Evolutionary conservation across 805 yeast species (phyloP), one percentile per base, ranked within the genome.

Genomic region (Wickerhamomyces strasburgensis): DNA sequence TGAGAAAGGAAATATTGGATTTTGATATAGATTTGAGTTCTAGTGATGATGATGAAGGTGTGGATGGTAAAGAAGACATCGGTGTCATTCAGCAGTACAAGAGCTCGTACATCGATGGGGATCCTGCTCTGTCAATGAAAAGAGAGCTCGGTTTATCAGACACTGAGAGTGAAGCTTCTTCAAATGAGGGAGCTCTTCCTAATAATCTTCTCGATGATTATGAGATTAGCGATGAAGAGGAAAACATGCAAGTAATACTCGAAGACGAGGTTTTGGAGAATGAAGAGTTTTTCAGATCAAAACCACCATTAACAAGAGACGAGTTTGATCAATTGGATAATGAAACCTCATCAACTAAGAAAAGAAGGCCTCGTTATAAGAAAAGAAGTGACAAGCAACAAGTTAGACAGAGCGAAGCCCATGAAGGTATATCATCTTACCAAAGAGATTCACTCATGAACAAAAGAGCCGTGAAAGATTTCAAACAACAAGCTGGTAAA

Each of bases 1-100:
- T 44, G 6, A 46, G 43, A 33, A 45, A 33, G 14, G 44, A 48
- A 38, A 49, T 51, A 9, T 14, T 49, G 33, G 42, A 48, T 19
- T 38, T 51, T 35, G 53, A 46, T 34, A 34, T 49, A 11, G 41
- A 35, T 4, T 37, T 49, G 26, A 27, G 36, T 5, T 43, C 39
- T 10, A 37, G 35, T 35, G 44, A 46, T 4, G 52, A 44, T 13
- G 42, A 38, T 4, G 41, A 18, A 9, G 34, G 25, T 11, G 25
- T 8, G 25, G 11, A 21, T 21, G n/a, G n/a, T n/a, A n/a, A n/a
- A n/a, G n/a, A n/a, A n/a, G n/a, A n/a, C n/a, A n/a, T n/a, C n/a
- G n/a, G n/a, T n/a, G n/a, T n/a, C n/a, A n/a, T n/a, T n/a, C n/a
- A n/a, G n/a, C n/a, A n/a, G n/a, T n/a, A n/a, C n/a, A n/a, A n/a